These are phyloP conservation scores for Fusarium bactridioides DNA, from an alignment of 2,329 filamentous ascomycete genomes.

Conservation along the genomic window DNA sequence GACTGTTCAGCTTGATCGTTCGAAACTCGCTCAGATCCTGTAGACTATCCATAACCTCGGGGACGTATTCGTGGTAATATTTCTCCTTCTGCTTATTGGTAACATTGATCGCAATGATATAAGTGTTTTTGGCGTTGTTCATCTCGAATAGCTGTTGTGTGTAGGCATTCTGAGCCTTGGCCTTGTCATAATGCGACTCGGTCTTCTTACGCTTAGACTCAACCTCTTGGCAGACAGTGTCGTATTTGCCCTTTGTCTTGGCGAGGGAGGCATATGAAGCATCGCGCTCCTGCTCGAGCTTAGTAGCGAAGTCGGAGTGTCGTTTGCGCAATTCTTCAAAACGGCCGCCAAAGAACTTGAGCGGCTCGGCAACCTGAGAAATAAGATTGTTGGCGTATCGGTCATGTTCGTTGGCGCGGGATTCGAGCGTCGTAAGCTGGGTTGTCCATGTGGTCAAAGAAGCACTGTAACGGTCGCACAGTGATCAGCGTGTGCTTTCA, in stretches of 20 bases:
- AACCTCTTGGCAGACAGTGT: slow-evolving; percentile 90
- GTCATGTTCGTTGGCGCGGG: slow-evolving; percentile 88
- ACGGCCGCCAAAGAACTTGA: slow-evolving; percentile 75
- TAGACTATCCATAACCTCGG: slow-evolving; percentile 89
- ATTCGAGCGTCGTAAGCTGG: slow-evolving; percentile 89
- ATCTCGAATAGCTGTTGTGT: slow-evolving; percentile 93
- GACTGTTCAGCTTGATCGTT: slow-evolving; percentile 79
- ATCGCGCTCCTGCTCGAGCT: slow-evolving; percentile 90
- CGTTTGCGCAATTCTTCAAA: slow-evolving; percentile 94
- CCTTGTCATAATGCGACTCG: slow-evolving; percentile 92
- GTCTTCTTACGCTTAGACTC: slow-evolving; percentile 95
- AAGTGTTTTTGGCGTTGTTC: slow-evolving; percentile 99
- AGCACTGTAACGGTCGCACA: slow-evolving; percentile 63
- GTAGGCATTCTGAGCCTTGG: slow-evolving; percentile 89
- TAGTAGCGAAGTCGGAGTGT: slow-evolving; percentile 86
- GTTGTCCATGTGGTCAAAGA: slow-evolving; percentile 97
- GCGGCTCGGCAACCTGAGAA: slow-evolving; percentile 82
- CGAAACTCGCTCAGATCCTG: slow-evolving; percentile 94
- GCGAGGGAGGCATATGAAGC: slow-evolving; percentile 82
- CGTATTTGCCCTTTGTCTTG: slow-evolving; percentile 94
- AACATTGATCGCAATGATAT: slow-evolving; percentile 93
- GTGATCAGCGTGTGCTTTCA: slow-evolving; percentile 32
- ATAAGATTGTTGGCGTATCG: slow-evolving; percentile 81
- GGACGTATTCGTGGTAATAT: slow-evolving; percentile 97
- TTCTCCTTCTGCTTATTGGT: slow-evolving; percentile 97